These are phyloP conservation scores for Coccomyxa subellipsoidea DNA, from an alignment of 163 green algal species.

Conservation along the genomic window DNA sequence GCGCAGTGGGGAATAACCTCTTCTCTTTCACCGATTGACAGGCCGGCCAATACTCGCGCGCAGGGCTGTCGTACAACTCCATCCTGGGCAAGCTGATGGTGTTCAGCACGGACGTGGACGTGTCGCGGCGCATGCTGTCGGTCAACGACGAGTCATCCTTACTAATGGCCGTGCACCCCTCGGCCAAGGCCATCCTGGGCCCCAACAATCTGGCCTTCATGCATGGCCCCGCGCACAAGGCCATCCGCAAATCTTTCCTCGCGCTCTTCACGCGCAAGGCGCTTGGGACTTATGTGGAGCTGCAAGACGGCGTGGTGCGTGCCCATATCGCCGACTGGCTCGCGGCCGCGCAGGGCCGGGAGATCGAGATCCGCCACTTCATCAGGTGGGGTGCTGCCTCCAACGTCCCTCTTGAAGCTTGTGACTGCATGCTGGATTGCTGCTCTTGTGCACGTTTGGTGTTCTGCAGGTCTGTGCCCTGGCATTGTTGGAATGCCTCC, in stretches of 20 bases:
- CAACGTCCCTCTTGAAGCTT: too few relatives aligned
- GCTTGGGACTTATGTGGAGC: constrained; percentile 70
- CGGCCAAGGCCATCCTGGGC: constrained; percentile 74
- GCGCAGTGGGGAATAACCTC: too few relatives aligned
- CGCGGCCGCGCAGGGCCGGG: constrained; percentile 14
- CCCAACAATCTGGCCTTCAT: constrained; percentile 84
- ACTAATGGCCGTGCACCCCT: constrained; percentile 71
- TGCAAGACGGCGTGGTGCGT: constrained; percentile 78
- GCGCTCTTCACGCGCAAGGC: constrained; percentile 84
- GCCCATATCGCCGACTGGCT: constrained; percentile 43
- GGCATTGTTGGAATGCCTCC: too few relatives aligned
- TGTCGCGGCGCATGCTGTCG: constrained; percentile 58
- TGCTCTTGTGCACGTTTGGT: too few relatives aligned
- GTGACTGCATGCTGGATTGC: too few relatives aligned
- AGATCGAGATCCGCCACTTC: constrained; percentile 59
- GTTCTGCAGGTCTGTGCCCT: too few relatives aligned
- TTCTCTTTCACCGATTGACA: too few relatives aligned
- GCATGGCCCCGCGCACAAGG: constrained; percentile 63
- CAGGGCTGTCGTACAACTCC: constrained; percentile 64
- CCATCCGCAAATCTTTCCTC: constrained; percentile 80
- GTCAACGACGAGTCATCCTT: constrained; percentile 47
- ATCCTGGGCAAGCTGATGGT: constrained; percentile 78
- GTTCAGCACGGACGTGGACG: constrained; percentile 75
- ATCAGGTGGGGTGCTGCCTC: constrained; percentile 52
- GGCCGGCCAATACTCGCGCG: too few relatives aligned